Percentiles rank a stretch among this genome's conserved stretches.
Conservation (phyloP, 2,329 filamentous ascomycete genomes). For the Calonectria montana region DNA sequence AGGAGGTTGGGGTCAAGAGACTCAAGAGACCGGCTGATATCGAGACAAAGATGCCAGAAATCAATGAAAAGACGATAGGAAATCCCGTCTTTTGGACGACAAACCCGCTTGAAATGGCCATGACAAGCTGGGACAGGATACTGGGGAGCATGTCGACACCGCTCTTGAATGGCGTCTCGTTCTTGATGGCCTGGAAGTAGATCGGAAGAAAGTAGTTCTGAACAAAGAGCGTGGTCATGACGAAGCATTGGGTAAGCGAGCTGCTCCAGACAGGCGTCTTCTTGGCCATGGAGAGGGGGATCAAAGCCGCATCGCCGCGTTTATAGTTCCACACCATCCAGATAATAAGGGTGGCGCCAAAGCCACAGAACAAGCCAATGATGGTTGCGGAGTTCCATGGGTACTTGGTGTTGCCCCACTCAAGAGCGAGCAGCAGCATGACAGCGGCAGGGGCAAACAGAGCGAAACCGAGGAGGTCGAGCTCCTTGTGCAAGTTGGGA, state of each 20-base stretch:
- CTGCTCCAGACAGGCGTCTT: neutral
- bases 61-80: neutral
- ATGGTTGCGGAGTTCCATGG: slow-evolving; percentile 57
- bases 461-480: slow-evolving; percentile 48
- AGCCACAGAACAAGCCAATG: slow-evolving; percentile 50
- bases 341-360: slow-evolving; percentile 8
- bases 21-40: neutral
- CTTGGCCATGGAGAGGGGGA: slow-evolving; percentile 1
- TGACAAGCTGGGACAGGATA: neutral
- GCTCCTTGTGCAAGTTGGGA: neutral
- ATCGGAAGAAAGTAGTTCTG: slow-evolving; percentile 2
- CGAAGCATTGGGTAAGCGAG: neutral
- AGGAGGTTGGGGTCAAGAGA: neutral
- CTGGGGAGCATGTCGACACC: slow-evolving; percentile 1
- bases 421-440: slow-evolving; percentile 59
- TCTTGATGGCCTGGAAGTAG: slow-evolving; percentile 1
- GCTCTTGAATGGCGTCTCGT: neutral
- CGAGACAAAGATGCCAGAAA: neutral
- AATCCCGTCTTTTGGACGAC: neutral
- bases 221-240: neutral
- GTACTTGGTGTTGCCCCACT: slow-evolving; percentile 48
- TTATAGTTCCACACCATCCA: neutral
- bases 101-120: neutral
- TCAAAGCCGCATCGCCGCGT: neutral
- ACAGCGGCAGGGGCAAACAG: slow-evolving; percentile 58